Percentiles rank a stretch among this genome's conserved stretches.
phyloP scores from a whole-genome alignment of 129 eudicot species.

The Arctium minus region DNA sequence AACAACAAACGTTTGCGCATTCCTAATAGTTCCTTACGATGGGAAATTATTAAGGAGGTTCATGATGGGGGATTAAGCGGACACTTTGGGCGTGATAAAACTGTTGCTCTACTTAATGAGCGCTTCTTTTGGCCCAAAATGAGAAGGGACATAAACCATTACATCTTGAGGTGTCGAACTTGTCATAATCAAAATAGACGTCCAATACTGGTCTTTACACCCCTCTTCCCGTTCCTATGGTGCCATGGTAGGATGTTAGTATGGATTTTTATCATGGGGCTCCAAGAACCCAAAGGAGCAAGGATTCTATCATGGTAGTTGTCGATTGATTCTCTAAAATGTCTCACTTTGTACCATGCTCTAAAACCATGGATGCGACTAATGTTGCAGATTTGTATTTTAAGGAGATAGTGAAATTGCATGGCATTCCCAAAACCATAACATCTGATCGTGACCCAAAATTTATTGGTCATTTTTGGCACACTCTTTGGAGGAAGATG shows the following conservation, averaged over 20 bases:
- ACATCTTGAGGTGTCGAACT: not conserved
- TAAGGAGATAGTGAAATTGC: too few relatives aligned
- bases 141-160: not conserved
- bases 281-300: not conserved
- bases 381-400: too few relatives aligned
- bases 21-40: not conserved
- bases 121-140: not conserved
- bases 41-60: not conserved
- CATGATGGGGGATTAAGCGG: slow-evolving; percentile 1
- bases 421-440: too few relatives aligned
- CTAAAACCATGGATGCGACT: too few relatives aligned
- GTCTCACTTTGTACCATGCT: too few relatives aligned
- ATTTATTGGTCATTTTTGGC: too few relatives aligned
- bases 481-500: too few relatives aligned
- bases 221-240: not conserved
- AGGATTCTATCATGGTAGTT: not conserved
- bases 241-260: not conserved
- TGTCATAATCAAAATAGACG: not conserved
- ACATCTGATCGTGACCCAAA: too few relatives aligned
- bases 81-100: slow-evolving; percentile 3
- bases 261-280: not conserved
- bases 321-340: too few relatives aligned
- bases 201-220: not conserved
- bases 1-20: not conserved
- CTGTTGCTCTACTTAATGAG: not conserved